Evolutionary conservation across 176 grass and related monocot genomes (phyloP).

Genomic region (Tuctoria greenei): DNA sequence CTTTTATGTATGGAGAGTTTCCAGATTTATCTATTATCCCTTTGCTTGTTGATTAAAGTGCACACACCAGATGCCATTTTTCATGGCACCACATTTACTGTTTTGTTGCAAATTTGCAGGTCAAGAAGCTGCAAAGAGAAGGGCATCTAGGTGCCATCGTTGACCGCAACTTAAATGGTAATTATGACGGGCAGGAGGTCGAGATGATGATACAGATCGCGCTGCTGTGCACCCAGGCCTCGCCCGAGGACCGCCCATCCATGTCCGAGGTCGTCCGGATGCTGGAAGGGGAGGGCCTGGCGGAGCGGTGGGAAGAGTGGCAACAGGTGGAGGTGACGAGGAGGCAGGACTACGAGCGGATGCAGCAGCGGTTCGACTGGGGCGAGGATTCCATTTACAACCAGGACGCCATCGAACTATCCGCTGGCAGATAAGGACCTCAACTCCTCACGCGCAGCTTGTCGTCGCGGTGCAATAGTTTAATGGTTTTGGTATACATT

Average conservation of each 20-base stretch:
- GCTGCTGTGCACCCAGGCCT: slow-evolving; percentile 84
- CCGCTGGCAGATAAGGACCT: slow-evolving; percentile 51
- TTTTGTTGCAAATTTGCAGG: slow-evolving; percentile 40
- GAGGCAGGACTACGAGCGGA: slow-evolving; percentile 70
- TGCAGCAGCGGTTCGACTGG: slow-evolving; percentile 80
- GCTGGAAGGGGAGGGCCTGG: slow-evolving; percentile 91
- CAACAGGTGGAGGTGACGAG: slow-evolving; percentile 86
- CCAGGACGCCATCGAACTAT: slow-evolving; percentile 75
- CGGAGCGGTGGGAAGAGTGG: slow-evolving; percentile 96
- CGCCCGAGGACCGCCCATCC: slow-evolving; percentile 80
- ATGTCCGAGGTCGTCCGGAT: slow-evolving; percentile 97
- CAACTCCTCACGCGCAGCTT: background rate
- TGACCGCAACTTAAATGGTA: slow-evolving; percentile 63
- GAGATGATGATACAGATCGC: slow-evolving; percentile 95
- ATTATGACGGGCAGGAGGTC: slow-evolving; percentile 63
- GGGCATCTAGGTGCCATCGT: slow-evolving; percentile 59
- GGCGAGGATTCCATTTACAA: slow-evolving; percentile 89
- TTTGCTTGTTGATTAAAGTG: background rate
- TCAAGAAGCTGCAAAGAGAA: slow-evolving; percentile 94
- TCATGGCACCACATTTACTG: no score
- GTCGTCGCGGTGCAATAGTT: background rate
- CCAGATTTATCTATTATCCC: background rate
- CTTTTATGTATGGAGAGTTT: background rate
- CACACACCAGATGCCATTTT: background rate
- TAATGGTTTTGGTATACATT: slow-evolving; percentile 15